phyloP scores from a whole-genome alignment of 345 rosid genomes.

The Bruguiera sexangula region DNA sequence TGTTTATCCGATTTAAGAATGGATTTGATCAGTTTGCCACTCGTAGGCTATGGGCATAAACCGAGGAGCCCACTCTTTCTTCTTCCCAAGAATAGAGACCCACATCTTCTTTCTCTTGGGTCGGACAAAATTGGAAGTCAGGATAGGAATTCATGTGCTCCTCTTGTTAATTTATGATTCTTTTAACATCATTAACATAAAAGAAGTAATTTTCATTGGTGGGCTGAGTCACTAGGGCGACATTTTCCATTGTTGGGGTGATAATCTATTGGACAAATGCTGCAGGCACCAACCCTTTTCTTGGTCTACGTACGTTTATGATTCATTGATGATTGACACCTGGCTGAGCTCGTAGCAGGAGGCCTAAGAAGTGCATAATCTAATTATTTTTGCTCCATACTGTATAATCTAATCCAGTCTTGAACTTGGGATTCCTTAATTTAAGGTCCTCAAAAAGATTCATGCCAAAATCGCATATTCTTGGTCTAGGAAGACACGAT shows the following conservation, averaged over 20 bases:
- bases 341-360: constrained; percentile 25
- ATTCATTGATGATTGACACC: constrained; percentile 48
- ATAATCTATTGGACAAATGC: background rate
- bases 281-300: background rate
- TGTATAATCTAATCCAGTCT: background rate
- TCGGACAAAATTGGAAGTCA: constrained; percentile 14
- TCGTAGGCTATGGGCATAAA: too few species aligned
- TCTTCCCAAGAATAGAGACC: background rate
- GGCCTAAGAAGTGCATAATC: constrained; percentile 7
- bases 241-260: constrained; percentile 15
- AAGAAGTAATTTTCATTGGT: background rate
- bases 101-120: constrained; percentile 10
- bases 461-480: constrained; percentile 20
- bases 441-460: constrained; percentile 8
- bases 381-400: too few species aligned
- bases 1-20: too few species aligned
- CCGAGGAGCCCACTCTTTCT: background rate
- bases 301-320: constrained; percentile 17
- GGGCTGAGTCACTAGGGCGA: constrained; percentile 1
- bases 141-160: constrained; percentile 16
- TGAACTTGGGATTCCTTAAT: constrained; percentile 22
- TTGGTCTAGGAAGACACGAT: constrained; percentile 18
- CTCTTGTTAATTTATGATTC: background rate
- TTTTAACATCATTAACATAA: background rate
- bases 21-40: too few species aligned